Evolutionary conservation across 139 green algal species (phyloP).

Genomic region (Micromonas commoda): DNA sequence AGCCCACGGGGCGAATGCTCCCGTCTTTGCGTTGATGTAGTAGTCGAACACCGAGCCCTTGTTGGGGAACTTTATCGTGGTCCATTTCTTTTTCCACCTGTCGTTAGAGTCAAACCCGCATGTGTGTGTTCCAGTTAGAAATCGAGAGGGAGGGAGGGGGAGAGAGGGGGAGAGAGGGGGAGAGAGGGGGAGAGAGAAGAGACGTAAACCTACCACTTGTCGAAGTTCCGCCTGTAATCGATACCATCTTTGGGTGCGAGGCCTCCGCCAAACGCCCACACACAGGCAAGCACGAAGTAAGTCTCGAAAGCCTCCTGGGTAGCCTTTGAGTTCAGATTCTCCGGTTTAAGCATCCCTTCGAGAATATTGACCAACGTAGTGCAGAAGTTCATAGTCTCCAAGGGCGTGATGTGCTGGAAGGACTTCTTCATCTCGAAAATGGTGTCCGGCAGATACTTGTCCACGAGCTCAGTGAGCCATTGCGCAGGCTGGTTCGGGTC

Average conservation of each 20-base stretch:
- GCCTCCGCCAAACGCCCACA: slow-evolving; percentile 75
- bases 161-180: no score
- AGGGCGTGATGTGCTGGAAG: slow-evolving; percentile 70
- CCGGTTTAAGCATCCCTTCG: slow-evolving; percentile 66
- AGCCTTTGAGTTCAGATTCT: slow-evolving; percentile 66
- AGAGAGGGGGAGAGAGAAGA: no score
- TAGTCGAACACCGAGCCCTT: slow-evolving; percentile 84
- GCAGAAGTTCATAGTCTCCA: slow-evolving; percentile 76
- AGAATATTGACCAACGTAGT: slow-evolving; percentile 72
- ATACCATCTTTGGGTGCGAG: slow-evolving; percentile 83
- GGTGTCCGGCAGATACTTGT: slow-evolving; percentile 67
- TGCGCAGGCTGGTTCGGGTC: slow-evolving; percentile 55
- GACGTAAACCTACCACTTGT: no score
- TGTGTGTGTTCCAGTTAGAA: no score
- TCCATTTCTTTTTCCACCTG: slow-evolving; percentile 79
- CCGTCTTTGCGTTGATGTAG: slow-evolving; percentile 74
- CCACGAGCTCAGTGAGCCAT: slow-evolving; percentile 66
- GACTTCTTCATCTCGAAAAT: slow-evolving; percentile 76
- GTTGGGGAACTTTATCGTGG: slow-evolving; percentile 67
- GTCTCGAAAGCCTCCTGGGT: slow-evolving; percentile 73
- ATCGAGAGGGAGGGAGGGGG: no score
- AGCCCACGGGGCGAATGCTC: slow-evolving; percentile 76
- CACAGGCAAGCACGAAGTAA: slow-evolving; percentile 76
- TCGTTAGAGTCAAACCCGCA: no score
- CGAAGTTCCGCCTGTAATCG: slow-evolving; percentile 79